Evolutionary conservation across 2,329 filamentous ascomycete species (phyloP), one percentile per base, ranked within the genome.

Genomic region (Verticillium klebahnii): DNA sequence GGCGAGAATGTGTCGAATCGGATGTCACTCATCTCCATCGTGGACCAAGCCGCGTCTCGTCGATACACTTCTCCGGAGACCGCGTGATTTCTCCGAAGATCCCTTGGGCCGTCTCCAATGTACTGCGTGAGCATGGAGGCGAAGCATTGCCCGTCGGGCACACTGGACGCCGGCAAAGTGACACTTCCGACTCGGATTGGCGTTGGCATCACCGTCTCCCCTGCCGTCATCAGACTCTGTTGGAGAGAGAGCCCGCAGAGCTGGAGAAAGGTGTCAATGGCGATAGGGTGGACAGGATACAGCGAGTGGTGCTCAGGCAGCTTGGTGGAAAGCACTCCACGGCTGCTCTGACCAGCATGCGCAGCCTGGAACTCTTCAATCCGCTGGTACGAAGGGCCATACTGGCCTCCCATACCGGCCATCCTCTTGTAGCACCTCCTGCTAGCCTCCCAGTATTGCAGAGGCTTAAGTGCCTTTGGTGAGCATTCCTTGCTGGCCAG

Each of bases 261-360:
- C 25, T 63, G 55, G 7, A 56, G 31, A 12, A 56, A 56, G 4
- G 29, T 56, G 12, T 63, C 61, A 1, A 63, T 45, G 25, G 19
- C 17, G 29, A 59, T 59, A 6, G 61, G 56, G 4, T 63, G 61
- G 0, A 63, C 15, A 19, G 59, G 56, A 39, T 63, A 61, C 1
- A 36, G 36, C 17, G 56, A 52, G 36, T 63, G 39, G 17, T 56
- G 31, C 32, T 32, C 54, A 37, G 36, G 31, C 55, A 2, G 45
- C 23, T 29, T 56, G 32, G 4, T 59, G 45, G 11, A 56, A 3
- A 52, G 45, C 5, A 52, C 11, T 11, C 45, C 45, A 12, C 45
- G 45, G 11, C 45, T 52, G 4, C 12, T 12, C n/a, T 52, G 11
- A 12, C 19, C 45, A 3, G 8, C 3, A 23, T 6, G 45, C 5